These are phyloP conservation scores for Fusarium agapanthi DNA, from an alignment of 2,329 filamentous ascomycete genomes.

Conservation along the genomic window DNA sequence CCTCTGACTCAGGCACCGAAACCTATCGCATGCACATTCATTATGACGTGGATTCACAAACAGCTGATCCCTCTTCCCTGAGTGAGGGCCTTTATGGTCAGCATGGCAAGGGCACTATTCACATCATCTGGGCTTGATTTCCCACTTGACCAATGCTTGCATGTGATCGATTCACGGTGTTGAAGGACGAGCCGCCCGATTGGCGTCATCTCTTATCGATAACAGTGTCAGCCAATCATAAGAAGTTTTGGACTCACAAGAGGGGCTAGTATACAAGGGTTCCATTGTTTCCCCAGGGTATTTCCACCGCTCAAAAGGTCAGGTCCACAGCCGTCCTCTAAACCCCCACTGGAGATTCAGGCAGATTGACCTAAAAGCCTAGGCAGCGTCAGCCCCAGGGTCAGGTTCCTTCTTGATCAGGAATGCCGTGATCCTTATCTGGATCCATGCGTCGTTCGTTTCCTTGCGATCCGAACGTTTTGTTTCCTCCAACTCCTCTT, in stretches of 20 bases:
- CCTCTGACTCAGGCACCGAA: background rate
- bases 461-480: slow-evolving; percentile 22
- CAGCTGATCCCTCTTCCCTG: slow-evolving; percentile 20
- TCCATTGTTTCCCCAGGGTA: slow-evolving; percentile 23
- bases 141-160: slow-evolving; percentile 35
- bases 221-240: slow-evolving; percentile 17
- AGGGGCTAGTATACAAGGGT: slow-evolving; percentile 3
- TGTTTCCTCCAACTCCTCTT: slow-evolving; percentile 10
- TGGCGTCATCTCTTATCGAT: slow-evolving; percentile 43
- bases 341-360: slow-evolving; percentile 25
- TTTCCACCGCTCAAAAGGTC: slow-evolving; percentile 16
- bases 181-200: slow-evolving; percentile 25
- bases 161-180: slow-evolving; percentile 39
- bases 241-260: background rate
- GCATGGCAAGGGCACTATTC: slow-evolving; percentile 1
- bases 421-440: slow-evolving; percentile 35
- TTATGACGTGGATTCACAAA: slow-evolving; percentile 1
- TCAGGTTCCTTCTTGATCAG: slow-evolving; percentile 34
- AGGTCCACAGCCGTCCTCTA: slow-evolving; percentile 17
- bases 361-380: slow-evolving; percentile 28
- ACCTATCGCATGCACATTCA: slow-evolving; percentile 4
- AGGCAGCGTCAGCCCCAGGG: slow-evolving; percentile 28
- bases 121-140: slow-evolving; percentile 33
- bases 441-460: slow-evolving; percentile 20
- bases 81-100: slow-evolving; percentile 21